A percentile compares a stretch with the other conserved stretches of the same genome.
phyloP scores from a whole-genome alignment of 2,329 filamentous ascomycete species.

The Alternaria rosae region DNA sequence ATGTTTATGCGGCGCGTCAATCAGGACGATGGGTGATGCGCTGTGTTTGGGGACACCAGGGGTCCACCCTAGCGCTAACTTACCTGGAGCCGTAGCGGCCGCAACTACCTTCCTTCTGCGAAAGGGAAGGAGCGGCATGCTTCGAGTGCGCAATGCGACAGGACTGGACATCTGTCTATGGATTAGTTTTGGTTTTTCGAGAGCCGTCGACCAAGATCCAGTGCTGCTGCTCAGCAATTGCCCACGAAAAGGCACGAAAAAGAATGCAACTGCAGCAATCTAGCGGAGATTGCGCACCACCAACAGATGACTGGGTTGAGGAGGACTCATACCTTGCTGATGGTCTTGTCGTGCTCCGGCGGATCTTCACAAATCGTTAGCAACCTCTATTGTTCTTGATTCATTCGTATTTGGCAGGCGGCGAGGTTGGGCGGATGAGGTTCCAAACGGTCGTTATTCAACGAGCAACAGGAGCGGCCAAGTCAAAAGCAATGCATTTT shows the following conservation, averaged over 20 bases:
- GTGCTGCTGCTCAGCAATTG: neutral
- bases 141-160: neutral
- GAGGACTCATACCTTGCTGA: neutral
- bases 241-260: conserved; percentile 12
- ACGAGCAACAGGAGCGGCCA: neutral
- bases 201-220: neutral
- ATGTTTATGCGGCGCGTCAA: conserved; percentile 28
- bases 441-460: neutral
- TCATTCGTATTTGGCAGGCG: neutral
- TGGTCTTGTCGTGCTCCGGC: neutral
- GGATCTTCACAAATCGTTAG: neutral
- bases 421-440: neutral
- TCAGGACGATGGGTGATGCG: conserved; percentile 25
- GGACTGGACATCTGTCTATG: conserved; percentile 1
- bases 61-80: conserved; percentile 20
- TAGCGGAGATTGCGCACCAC: conserved; percentile 10
- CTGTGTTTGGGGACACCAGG: conserved; percentile 29
- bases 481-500: neutral
- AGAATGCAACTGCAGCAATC: conserved; percentile 15
- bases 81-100: conserved; percentile 17
- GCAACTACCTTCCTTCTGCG: conserved; percentile 15
- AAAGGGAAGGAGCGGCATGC: conserved; percentile 10
- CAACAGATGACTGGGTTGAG: neutral
- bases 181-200: conserved; percentile 1
- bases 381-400: neutral